phyloP scores from a whole-genome alignment of 345 rosid species.

The Capsella bursapastoris region DNA sequence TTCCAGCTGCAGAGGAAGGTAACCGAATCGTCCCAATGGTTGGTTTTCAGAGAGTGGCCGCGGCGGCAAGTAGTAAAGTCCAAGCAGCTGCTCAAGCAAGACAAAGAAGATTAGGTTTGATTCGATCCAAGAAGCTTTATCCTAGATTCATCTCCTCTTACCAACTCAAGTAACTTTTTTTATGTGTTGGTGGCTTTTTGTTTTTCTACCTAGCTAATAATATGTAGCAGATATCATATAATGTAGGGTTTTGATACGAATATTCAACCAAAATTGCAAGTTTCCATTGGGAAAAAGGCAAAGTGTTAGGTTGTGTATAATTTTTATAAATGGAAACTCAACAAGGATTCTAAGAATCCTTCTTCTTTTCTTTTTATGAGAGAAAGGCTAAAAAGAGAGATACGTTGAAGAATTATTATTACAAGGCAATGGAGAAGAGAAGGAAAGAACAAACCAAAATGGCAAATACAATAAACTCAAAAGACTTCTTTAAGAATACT shows the following conservation, averaged over 20 bases:
- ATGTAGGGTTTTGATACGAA: slow-evolving; percentile 21
- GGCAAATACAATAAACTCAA: slow-evolving; percentile 28
- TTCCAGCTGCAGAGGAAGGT: slow-evolving; percentile 30
- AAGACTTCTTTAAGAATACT: not conserved
- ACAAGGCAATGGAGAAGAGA: slow-evolving; percentile 7
- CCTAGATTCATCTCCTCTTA: slow-evolving; percentile 11
- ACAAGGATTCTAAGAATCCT: slow-evolving; percentile 9
- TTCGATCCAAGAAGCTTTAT: slow-evolving; percentile 32
- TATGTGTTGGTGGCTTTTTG: not conserved
- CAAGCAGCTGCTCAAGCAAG: slow-evolving; percentile 42
- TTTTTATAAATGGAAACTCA: not conserved
- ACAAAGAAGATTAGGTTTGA: slow-evolving; percentile 35
- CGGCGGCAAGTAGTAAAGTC: not conserved
- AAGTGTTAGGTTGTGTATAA: not conserved
- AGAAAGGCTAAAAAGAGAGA: not conserved
- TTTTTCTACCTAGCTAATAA: too few species aligned
- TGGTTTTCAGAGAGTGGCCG: not conserved
- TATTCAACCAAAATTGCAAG: slow-evolving; percentile 20
- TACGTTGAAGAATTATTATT: slow-evolving; percentile 26
- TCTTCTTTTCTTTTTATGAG: not conserved
- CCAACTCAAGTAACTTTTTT: not conserved
- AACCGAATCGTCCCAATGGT: not conserved
- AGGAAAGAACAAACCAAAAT: slow-evolving; percentile 28
- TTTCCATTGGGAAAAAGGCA: not conserved
- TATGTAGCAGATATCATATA: not conserved